A percentile compares a stretch with the other conserved stretches of the same genome.
These are phyloP conservation scores for Narthecium ossifragum DNA, from an alignment of 106 monocot genomes.

Conservation along the genomic window DNA sequence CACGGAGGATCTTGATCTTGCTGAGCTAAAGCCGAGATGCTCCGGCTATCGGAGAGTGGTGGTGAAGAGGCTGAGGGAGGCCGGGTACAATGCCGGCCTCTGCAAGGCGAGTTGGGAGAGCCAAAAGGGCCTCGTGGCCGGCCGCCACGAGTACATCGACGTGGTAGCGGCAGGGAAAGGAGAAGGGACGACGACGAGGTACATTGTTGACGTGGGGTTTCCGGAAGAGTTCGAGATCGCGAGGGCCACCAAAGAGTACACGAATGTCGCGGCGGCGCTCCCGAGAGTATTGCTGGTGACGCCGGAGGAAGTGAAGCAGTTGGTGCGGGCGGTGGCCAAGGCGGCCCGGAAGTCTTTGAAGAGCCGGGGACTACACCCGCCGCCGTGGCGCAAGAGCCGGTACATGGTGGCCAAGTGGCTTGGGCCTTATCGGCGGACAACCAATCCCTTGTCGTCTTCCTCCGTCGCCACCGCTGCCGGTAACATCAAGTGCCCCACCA, in stretches of 20 bases:
- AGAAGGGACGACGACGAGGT: constrained; percentile 13
- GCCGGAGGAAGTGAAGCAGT: constrained; percentile 30
- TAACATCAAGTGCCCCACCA: no score
- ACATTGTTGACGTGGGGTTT: constrained; percentile 51
- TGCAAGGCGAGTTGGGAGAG: constrained; percentile 51
- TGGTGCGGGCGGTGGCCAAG: constrained; percentile 28
- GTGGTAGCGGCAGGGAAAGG: constrained; percentile 13
- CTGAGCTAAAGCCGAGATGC: background rate
- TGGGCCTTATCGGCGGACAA: constrained; percentile 41
- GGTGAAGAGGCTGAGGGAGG: constrained; percentile 27
- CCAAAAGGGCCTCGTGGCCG: constrained; percentile 17
- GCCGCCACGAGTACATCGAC: constrained; percentile 59
- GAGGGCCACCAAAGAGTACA: constrained; percentile 45
- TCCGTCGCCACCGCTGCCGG: no score
- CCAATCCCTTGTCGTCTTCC: no score
- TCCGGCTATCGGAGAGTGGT: constrained; percentile 21
- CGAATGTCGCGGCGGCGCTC: constrained; percentile 19
- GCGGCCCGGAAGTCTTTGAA: constrained; percentile 29
- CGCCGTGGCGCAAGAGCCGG: constrained; percentile 51
- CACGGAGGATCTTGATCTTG: constrained; percentile 7
- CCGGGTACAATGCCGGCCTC: constrained; percentile 50
- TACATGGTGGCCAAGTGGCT: constrained; percentile 58
- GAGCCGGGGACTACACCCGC: constrained; percentile 26
- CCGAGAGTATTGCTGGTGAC: constrained; percentile 33
- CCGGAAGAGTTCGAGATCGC: constrained; percentile 64